A percentile compares a stretch with the other conserved stretches of the same genome.
These are phyloP conservation scores for Macroventuria anomochaeta DNA, from an alignment of 2,329 filamentous ascomycete genomes.

Conservation along the genomic window DNA sequence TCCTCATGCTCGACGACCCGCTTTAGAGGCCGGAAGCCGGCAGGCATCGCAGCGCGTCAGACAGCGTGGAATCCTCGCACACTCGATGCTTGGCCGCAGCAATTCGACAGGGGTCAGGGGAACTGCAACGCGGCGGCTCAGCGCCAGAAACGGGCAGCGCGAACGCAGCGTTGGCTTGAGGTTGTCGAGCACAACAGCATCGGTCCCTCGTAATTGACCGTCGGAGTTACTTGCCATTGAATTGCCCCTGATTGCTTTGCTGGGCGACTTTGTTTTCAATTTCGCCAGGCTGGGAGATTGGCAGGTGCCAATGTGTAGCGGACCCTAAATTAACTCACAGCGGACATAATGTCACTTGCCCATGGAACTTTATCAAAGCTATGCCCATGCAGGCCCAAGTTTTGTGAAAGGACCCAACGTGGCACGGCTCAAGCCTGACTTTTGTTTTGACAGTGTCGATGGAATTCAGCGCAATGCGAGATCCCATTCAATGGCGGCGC, in stretches of 20 bases:
- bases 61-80: slow-evolving; percentile 4
- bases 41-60: slow-evolving; percentile 15
- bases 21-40: slow-evolving; percentile 22
- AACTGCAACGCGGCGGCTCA: slow-evolving; percentile 21
- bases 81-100: slow-evolving; percentile 19
- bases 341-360: slow-evolving; percentile 24
- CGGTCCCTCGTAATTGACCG: background rate
- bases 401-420: slow-evolving; percentile 14
- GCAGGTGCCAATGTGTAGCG: slow-evolving; percentile 22
- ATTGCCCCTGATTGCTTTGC: slow-evolving; percentile 13
- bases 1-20: slow-evolving; percentile 22
- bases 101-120: slow-evolving; percentile 10
- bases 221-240: slow-evolving; percentile 4
- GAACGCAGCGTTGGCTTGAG: slow-evolving; percentile 5
- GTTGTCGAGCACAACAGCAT: background rate
- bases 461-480: slow-evolving; percentile 23
- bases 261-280: slow-evolving; percentile 20
- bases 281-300: slow-evolving; percentile 26
- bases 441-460: slow-evolving; percentile 29
- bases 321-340: slow-evolving; percentile 26
- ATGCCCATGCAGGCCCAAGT: slow-evolving; percentile 13
- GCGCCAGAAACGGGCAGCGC: slow-evolving; percentile 8
- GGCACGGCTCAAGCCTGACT: slow-evolving; percentile 7
- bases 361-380: slow-evolving; percentile 12
- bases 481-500: slow-evolving; percentile 23